phyloP scores from a whole-genome alignment of 805 yeast species.

The Yarrowia sp. region DNA sequence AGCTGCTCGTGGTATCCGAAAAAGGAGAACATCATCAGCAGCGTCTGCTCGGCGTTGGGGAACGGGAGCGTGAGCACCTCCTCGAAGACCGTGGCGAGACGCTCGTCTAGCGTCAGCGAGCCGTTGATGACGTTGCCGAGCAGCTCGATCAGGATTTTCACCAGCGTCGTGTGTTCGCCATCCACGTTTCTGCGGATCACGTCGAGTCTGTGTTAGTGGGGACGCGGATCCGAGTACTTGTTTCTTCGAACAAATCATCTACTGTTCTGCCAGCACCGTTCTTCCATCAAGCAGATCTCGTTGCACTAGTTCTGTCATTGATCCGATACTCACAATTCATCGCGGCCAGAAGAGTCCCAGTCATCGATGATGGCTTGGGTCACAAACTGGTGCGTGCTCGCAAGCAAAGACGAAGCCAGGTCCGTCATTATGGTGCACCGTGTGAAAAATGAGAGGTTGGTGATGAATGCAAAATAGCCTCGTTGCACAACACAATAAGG shows the following conservation, averaged over 20 bases:
- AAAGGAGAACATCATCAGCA: slow-evolving; percentile 2
- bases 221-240: not conserved
- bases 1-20: slow-evolving; percentile 17
- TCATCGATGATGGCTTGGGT: slow-evolving; percentile 27
- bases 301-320: no score
- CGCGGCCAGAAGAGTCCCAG: slow-evolving; percentile 29
- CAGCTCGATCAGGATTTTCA: not conserved
- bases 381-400: slow-evolving; percentile 23
- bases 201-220: slow-evolving; percentile 18
- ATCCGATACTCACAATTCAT: slow-evolving; percentile 29
- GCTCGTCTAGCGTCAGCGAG: not conserved
- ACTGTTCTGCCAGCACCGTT: no score
- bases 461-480: not conserved
- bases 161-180: not conserved
- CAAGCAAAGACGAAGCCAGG: slow-evolving; percentile 18
- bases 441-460: no score
- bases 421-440: no score
- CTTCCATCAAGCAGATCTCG: no score
- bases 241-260: no score
- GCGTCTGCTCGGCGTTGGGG: slow-evolving; percentile 17
- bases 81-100: slow-evolving; percentile 1
- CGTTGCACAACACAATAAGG: no score
- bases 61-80: slow-evolving; percentile 3
- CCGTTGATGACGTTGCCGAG: not conserved
- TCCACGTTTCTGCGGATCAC: slow-evolving; percentile 1